phyloP scores from a whole-genome alignment of 352 stramenopile genomes.

The Pythium biforme region DNA sequence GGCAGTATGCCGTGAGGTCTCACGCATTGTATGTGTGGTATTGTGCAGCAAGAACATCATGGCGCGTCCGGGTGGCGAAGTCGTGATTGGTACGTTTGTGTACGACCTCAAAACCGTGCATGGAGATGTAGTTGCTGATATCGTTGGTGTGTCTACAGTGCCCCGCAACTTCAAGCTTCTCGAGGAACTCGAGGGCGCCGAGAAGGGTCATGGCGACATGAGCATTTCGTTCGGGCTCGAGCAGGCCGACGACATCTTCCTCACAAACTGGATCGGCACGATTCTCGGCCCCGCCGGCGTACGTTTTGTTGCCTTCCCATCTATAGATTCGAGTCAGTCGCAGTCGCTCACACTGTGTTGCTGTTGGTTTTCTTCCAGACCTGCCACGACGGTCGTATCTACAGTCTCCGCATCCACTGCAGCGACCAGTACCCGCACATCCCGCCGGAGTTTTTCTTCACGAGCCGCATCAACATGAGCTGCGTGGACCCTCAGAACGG shows the following conservation, averaged over 20 bases:
- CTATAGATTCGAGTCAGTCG: no score
- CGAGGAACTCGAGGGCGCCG: conserved; percentile 90
- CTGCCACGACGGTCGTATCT: conserved; percentile 95
- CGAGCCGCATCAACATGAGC: conserved; percentile 97
- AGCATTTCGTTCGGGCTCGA: conserved; percentile 95
- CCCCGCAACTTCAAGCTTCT: conserved; percentile 94
- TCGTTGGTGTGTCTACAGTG: conserved; percentile 49
- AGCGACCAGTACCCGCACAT: conserved; percentile 93
- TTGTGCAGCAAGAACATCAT: conserved; percentile 31
- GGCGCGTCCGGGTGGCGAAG: conserved; percentile 76
- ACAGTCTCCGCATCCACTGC: conserved; percentile 94
- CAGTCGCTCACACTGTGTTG: neutral
- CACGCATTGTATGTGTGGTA: neutral
- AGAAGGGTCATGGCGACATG: conserved; percentile 93
- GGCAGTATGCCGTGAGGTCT: no score
- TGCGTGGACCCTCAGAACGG: conserved; percentile 92
- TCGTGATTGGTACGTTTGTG: conserved; percentile 62
- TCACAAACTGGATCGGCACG: conserved; percentile 97
- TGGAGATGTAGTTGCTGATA: no score
- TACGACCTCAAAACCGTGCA: neutral
- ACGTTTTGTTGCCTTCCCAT: conserved; percentile 36
- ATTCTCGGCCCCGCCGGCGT: conserved; percentile 96
- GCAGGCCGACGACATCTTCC: conserved; percentile 96
- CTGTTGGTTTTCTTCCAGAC: conserved; percentile 62
- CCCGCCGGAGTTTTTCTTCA: conserved; percentile 94